Base-by-base conservation (phyloP, 148 eudicot species). In the Polygonum maritimum region DNA sequence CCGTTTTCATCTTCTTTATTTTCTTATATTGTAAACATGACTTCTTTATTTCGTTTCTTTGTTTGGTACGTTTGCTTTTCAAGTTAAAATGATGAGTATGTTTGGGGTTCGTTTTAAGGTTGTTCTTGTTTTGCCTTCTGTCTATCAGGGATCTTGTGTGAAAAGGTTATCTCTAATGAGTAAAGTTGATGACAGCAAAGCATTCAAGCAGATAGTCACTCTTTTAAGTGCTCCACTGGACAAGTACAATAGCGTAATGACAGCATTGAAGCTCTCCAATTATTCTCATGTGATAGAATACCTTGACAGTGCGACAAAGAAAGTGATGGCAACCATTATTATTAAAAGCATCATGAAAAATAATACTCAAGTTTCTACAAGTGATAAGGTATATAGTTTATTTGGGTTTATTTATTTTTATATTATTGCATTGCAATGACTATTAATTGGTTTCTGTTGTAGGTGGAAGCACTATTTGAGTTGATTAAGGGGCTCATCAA, bases 171-270 rank as follows among this genome's bases (percentile, higher is more conserved):
- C 97, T 65, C 87, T 83, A 52, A 83, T 88, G 18, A 94, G 89
- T 80, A 91, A 92, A 83, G 83, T 89, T 75, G 86, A 87, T 63
- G 94, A 94, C 63, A 85, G 85, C 85, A 84, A 82, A 76, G 94
- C 97, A 48, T 89, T 90, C 49, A 95, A 95, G 83, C 97, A 95
- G 88, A 90, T 95, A 78, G 92, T 92, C 78, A 84, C 88, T 39
- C 97, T 95, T 81, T 78, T 95, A 74, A 95, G 97, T 83, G 99
- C 97, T 79, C 99, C 99, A 18, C 81, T 95, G 83, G 96, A 95
- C 78, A 95, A 92, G 79, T 95, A 92, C 84, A 95, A 92, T 76
- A 84, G 84, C 84, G 91, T 95, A 73, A 93, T 89, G 75, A 95
- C 88, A 79, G 99, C 97, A 35, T 77, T 95, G 80, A 95, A 95